Evolutionary conservation across 192 early-diverging fungal genomes (phyloP), one percentile per base, ranked within the genome.

Genomic region (Helicostylum pulchrum): DNA sequence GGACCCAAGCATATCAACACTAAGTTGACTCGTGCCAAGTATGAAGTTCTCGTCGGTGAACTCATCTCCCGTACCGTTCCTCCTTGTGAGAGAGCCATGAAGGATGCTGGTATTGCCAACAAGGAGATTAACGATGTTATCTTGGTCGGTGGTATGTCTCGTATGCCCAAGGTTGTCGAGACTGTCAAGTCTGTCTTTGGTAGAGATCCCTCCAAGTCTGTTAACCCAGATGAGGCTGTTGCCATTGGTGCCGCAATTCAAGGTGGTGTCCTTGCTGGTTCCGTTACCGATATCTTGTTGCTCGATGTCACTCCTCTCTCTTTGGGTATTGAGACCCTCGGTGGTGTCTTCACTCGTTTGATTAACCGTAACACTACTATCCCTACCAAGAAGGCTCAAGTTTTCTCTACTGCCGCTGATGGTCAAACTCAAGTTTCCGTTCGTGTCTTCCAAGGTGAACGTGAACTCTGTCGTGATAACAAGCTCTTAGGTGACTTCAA

Each of bases 171-270:
- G 80, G 96, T 99, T 44, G 84, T 94, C 58, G 93, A 96, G 61
- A 89, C 89, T 6, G 95, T 97, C 76, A 94, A 92, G 79, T 43
- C 60, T 31, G 78, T 94, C 69, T 99, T 99, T 75, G 91, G 91
- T 57, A 84, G 87, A 36, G 94, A 99, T 53, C 92, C 96, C 9
- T 85, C 89, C 77, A 97, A 97, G 83, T 81, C 83, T 54, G 95
- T 99, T 75, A 99, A 99, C 85, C 96, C 96, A 19, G 96, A 99
- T 69, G 96, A 99, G 74, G 96, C 96, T 62, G 96, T 97, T 26
- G 95, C 96, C 52, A 93, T 97, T 70, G 95, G 96, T 72, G 96
- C 96, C 48, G 94, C 96, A 61, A 90, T 99, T 70, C 96, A 99
- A 78, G 96, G 96, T 71, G 96, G 96, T 83, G 95, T 99, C 32